phyloP scores from a whole-genome alignment of 495 filamentous ascomycete genomes.

The Aspergillus cristatus region DNA sequence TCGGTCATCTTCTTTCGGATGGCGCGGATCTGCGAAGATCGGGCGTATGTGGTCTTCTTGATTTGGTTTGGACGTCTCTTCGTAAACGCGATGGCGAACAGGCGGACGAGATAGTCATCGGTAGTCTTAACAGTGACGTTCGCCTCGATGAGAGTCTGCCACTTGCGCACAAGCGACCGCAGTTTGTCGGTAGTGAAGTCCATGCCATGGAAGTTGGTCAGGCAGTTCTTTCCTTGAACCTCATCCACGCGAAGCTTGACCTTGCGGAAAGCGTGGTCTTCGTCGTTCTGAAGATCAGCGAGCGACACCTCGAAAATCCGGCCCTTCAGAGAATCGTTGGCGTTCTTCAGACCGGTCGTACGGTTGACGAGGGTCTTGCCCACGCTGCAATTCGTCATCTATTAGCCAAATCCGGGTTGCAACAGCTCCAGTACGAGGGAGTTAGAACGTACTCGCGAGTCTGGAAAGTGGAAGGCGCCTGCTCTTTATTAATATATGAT shows the following conservation, averaged over 20 bases:
- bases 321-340: slow-evolving; percentile 96
- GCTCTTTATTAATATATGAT: slow-evolving; percentile 16
- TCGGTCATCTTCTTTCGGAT: slow-evolving; percentile 99
- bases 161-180: slow-evolving; percentile 96
- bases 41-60: slow-evolving; percentile 99
- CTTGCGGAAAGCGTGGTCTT: slow-evolving; percentile 99
- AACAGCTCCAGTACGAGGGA: not conserved
- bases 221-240: slow-evolving; percentile 98
- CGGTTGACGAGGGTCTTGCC: slow-evolving; percentile 99
- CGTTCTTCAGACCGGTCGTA: slow-evolving; percentile 98
- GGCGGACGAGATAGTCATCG: slow-evolving; percentile 95
- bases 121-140: slow-evolving; percentile 99
- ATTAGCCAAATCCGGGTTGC: slow-evolving; percentile 5
- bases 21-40: slow-evolving; percentile 87
- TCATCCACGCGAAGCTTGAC: slow-evolving; percentile 98
- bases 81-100: slow-evolving; percentile 98
- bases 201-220: slow-evolving; percentile 99
- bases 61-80: slow-evolving; percentile 98
- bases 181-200: slow-evolving; percentile 99
- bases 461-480: slow-evolving; percentile 94
- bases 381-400: slow-evolving; percentile 45
- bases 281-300: slow-evolving; percentile 97
- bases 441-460: slow-evolving; percentile 74
- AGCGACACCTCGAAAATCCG: slow-evolving; percentile 98
- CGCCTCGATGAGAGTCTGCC: slow-evolving; percentile 98